Base-by-base conservation (phyloP, 495 filamentous ascomycete genomes). In the Durotheca rogersii region DNA sequence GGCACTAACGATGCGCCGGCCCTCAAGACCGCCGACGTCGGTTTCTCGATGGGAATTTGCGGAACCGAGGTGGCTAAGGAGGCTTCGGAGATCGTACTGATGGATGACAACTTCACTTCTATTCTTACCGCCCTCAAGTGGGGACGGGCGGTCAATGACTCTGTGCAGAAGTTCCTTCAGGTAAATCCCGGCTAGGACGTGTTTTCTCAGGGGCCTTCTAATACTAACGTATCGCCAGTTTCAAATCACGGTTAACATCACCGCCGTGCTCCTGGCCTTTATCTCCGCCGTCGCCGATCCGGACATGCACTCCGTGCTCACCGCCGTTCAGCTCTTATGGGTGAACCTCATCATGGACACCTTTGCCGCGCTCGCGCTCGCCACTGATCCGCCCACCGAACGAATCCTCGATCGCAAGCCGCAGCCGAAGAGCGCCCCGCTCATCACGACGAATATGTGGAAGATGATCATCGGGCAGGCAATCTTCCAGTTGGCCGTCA, bases 301-400 rank as follows among this genome's bases (percentile, higher is more conserved):
- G 1, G 68, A 80, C 0, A 79, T 90, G 62, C 70, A 81, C 34
- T 88, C 88, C 2, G 86, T 93, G 3, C 79, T 95, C 43, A 90
- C 83, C 3, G 85, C 89, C 15, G 88, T 93, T 2, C 89, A 95
- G 64, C 78, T 95, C 35, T 78, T 95, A 18, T 95, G 89, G 89
- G 86, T 95, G 31, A 94, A 95, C 64, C 71, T 95, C 33, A 93
- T 95, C 64, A 93, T 94, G 89, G 90, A 95, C 60, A 93, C 89
- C n/a, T 89, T 95, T 58, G 90, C 89, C 3, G 89, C 90, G n/a
- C 81, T 95, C 40, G 90, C 89, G n/a, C 73, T 94, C 21, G 89
- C 90, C 11, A 94, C 89, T 1, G 90, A 95, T 65, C 83, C 86
- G 4, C 88, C 90, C 2, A 80, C 84, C 5, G 72, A 77, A 7